phyloP scores from a whole-genome alignment of 257 asterid genomes.

The Paraleonurus japonicus region DNA sequence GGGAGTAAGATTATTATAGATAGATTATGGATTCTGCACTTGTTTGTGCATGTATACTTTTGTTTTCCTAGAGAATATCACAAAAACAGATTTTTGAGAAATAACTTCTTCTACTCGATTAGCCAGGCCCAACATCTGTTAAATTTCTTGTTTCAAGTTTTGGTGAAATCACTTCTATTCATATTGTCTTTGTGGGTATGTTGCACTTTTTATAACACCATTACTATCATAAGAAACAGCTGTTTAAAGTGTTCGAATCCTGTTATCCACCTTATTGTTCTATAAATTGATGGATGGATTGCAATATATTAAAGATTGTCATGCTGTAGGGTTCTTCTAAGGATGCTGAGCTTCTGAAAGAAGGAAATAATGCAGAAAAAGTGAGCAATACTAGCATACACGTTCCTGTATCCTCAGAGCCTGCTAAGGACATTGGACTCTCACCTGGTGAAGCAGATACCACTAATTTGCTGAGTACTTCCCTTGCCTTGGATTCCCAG shows the following conservation, averaged over 20 bases:
- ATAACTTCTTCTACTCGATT: neutral
- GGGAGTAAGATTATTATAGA: conserved; percentile 51
- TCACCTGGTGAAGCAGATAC: conserved; percentile 54
- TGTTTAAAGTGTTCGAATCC: conserved; percentile 10
- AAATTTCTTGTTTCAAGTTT: conserved; percentile 16
- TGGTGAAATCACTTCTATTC: neutral
- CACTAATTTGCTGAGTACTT: conserved; percentile 32
- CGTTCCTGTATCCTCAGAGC: conserved; percentile 49
- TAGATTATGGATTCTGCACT: conserved; percentile 8
- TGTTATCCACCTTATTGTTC: neutral
- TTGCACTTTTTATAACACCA: neutral
- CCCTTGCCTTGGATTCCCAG: conserved; percentile 45
- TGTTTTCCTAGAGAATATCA: neutral
- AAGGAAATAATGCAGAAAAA: conserved; percentile 53
- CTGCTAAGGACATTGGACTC: conserved; percentile 44
- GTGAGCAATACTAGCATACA: conserved; percentile 39
- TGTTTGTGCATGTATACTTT: conserved; percentile 20
- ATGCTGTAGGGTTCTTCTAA: conserved; percentile 61
- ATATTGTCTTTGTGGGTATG: neutral
- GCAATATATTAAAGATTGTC: conserved; percentile 22
- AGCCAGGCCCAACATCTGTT: neutral
- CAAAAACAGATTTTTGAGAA: neutral
- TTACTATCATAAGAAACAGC: neutral
- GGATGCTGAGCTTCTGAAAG: conserved; percentile 66
- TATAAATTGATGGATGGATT: conserved; percentile 4